phyloP scores from a whole-genome alignment of 257 asterid genomes.

The Nicotiana attenuata region DNA sequence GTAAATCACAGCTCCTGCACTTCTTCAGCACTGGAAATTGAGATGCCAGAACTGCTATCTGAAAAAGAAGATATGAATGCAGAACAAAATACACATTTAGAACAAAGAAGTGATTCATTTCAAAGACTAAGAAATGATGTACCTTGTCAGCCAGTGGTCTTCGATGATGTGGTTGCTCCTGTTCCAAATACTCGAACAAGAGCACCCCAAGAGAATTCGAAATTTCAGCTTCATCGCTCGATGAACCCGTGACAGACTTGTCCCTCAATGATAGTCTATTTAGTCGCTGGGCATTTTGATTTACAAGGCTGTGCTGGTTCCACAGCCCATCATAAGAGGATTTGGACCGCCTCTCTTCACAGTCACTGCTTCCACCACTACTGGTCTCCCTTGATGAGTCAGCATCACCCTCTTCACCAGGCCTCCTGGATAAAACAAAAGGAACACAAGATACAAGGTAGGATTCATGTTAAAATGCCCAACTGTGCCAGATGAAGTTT shows the following conservation, averaged over 20 bases:
- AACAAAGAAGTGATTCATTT: constrained; percentile 5
- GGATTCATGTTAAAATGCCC: background rate
- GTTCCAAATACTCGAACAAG: constrained; percentile 55
- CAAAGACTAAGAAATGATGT: constrained; percentile 8
- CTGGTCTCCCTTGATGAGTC: constrained; percentile 39
- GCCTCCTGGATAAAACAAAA: constrained; percentile 24
- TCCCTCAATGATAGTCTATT: constrained; percentile 30
- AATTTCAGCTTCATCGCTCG: constrained; percentile 32
- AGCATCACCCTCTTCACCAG: constrained; percentile 31
- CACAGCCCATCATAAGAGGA: constrained; percentile 21
- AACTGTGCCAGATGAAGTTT: background rate
- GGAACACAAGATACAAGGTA: constrained; percentile 8
- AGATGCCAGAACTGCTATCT: constrained; percentile 60
- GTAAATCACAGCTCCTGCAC: constrained; percentile 72
- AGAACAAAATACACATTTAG: constrained; percentile 16
- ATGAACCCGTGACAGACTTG: constrained; percentile 25
- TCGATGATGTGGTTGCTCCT: constrained; percentile 58
- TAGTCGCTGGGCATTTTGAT: constrained; percentile 20
- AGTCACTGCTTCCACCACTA: constrained; percentile 41
- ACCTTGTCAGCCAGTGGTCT: constrained; percentile 69
- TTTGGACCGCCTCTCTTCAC: constrained; percentile 31
- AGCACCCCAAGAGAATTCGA: constrained; percentile 33
- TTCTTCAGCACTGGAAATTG: constrained; percentile 55
- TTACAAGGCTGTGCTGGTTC: constrained; percentile 21
- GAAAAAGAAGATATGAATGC: constrained; percentile 18